A percentile compares a stretch with the other conserved stretches of the same genome.
These are phyloP conservation scores for Vigna hirtella DNA, from an alignment of 306 rosid genomes.

Conservation along the genomic window DNA sequence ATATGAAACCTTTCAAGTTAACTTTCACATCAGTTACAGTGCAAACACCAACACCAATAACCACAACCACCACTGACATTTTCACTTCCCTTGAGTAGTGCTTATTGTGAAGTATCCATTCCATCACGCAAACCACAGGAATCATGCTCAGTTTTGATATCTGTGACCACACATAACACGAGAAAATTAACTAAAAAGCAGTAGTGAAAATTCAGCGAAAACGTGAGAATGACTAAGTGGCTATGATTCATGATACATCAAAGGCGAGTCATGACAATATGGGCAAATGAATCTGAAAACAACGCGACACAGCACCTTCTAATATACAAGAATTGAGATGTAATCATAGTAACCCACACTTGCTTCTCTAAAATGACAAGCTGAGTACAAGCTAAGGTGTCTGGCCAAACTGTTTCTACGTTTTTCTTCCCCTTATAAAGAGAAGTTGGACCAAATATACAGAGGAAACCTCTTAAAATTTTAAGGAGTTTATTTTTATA, in stretches of 20 bases:
- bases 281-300: not conserved
- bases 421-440: not conserved
- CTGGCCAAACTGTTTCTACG: not conserved
- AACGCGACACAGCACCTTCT: not conserved
- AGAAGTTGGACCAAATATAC: not conserved
- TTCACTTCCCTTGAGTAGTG: constrained; percentile 85
- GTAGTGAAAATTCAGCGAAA: constrained; percentile 19
- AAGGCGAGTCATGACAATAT: constrained; percentile 4
- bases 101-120: constrained; percentile 88
- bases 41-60: constrained; percentile 92
- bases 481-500: not conserved
- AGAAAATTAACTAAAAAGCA: constrained; percentile 19
- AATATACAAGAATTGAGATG: constrained; percentile 1
- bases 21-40: constrained; percentile 93
- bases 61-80: constrained; percentile 76
- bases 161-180: constrained; percentile 47
- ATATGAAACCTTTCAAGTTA: constrained; percentile 80
- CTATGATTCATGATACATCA: constrained; percentile 25
- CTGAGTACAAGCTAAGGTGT: constrained; percentile 1
- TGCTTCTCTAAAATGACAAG: not conserved
- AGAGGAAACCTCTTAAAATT: not conserved
- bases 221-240: constrained; percentile 10
- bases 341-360: not conserved
- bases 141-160: constrained; percentile 97
- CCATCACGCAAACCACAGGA: constrained; percentile 97